phyloP scores from a whole-genome alignment of 140 eudicot genomes.

The Cichorium intybus region DNA sequence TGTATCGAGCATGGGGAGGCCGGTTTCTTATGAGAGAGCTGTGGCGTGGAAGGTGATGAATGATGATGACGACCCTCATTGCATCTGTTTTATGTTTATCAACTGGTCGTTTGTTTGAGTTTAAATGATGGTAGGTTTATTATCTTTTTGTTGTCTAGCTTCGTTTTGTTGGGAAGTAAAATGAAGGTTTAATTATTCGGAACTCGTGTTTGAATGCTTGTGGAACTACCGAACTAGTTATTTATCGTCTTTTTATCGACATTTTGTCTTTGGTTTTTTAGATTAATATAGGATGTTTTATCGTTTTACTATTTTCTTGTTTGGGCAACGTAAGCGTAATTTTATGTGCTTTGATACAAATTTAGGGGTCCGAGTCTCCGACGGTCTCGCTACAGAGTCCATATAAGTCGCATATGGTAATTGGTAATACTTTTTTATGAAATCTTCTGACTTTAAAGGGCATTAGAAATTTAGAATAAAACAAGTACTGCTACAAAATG shows the following conservation, averaged over 20 bases:
- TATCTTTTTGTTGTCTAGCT: background rate
- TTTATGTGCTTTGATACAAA: too few species aligned
- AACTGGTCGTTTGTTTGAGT: slow-evolving; percentile 84
- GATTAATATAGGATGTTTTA: too few species aligned
- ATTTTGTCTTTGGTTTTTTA: too few species aligned
- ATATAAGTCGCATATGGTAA: too few species aligned
- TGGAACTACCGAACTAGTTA: background rate
- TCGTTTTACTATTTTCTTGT: too few species aligned
- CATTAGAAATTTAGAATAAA: too few species aligned
- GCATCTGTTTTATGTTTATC: slow-evolving; percentile 83
- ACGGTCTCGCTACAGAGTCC: too few species aligned
- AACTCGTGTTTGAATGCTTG: slow-evolving; percentile 7
- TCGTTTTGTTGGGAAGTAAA: slow-evolving; percentile 8
- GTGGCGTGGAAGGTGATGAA: slow-evolving; percentile 93
- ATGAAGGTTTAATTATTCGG: slow-evolving; percentile 2
- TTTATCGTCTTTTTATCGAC: background rate
- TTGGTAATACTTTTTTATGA: too few species aligned
- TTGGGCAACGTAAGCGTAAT: too few species aligned
- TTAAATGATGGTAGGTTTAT: slow-evolving; percentile 5
- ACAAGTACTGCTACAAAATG: too few species aligned
- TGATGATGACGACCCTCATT: slow-evolving; percentile 68
- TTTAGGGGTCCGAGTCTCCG: too few species aligned
- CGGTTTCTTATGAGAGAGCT: slow-evolving; percentile 76
- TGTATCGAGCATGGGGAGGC: slow-evolving; percentile 47
- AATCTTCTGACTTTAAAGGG: too few species aligned